These are phyloP conservation scores for Lomentospora prolificans DNA, from an alignment of 2,329 filamentous ascomycete genomes.

Conservation along the genomic window DNA sequence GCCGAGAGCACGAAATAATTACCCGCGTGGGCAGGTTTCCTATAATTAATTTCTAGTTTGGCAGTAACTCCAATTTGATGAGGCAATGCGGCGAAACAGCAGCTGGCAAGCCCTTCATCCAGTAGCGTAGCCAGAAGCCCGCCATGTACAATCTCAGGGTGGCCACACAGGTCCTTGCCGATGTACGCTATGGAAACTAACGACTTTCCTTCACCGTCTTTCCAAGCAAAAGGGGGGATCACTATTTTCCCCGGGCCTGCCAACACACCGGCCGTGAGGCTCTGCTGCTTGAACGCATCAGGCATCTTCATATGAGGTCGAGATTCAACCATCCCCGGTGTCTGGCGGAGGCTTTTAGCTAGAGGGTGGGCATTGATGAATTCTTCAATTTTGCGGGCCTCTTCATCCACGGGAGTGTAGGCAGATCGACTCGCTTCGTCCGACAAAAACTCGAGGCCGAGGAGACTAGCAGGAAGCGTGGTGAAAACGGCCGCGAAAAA, in stretches of 20 bases:
- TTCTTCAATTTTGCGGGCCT: conserved; percentile 53
- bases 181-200: conserved; percentile 68
- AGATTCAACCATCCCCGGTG: conserved; percentile 61
- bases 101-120: conserved; percentile 80
- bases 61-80: conserved; percentile 82
- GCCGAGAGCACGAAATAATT: conserved; percentile 70
- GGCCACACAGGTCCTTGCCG: conserved; percentile 72
- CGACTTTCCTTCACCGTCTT: conserved; percentile 57
- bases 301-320: conserved; percentile 86
- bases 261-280: conserved; percentile 73
- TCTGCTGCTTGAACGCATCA: conserved; percentile 55
- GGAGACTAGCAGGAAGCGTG: conserved; percentile 11
- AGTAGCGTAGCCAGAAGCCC: conserved; percentile 85
- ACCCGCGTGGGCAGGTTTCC: conserved; percentile 65
- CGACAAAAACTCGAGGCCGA: conserved; percentile 22
- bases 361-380: conserved; percentile 68
- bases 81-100: conserved; percentile 79
- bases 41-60: conserved; percentile 74
- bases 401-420: conserved; percentile 49
- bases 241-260: conserved; percentile 65
- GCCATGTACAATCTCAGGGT: conserved; percentile 84
- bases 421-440: conserved; percentile 65
- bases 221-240: conserved; percentile 73
- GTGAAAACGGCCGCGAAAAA: conserved; percentile 9
- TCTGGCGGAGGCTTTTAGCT: conserved; percentile 55